These are phyloP conservation scores for Cordyceps fumosorosea DNA, from an alignment of 2,329 filamentous ascomycete species.

Conservation along the genomic window DNA sequence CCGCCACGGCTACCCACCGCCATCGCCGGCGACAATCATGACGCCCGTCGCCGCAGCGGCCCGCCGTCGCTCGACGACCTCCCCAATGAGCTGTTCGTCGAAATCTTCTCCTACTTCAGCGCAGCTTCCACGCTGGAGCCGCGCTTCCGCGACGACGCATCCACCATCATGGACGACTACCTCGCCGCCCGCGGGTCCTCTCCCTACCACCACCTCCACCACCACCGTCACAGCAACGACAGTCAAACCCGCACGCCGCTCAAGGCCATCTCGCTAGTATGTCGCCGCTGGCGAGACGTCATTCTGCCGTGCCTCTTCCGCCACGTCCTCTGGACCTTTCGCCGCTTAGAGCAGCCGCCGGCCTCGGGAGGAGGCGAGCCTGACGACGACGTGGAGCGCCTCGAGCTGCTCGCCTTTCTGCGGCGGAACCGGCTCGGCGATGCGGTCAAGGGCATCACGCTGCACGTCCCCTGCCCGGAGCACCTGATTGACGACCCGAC, in stretches of 20 bases:
- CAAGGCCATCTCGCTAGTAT: slow-evolving; percentile 51
- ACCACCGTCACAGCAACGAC: too few species aligned
- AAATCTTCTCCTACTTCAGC: slow-evolving; percentile 51
- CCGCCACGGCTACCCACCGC: neutral
- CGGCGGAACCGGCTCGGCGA: slow-evolving; percentile 29
- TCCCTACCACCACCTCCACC: neutral
- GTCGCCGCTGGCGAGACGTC: slow-evolving; percentile 44
- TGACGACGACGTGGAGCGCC: neutral
- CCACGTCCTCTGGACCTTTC: slow-evolving; percentile 39
- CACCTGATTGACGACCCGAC: slow-evolving; percentile 22
- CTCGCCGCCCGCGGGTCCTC: slow-evolving; percentile 21
- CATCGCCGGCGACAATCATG: neutral
- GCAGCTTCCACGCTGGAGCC: slow-evolving; percentile 39
- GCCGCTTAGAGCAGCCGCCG: slow-evolving; percentile 25
- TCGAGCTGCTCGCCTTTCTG: slow-evolving; percentile 32
- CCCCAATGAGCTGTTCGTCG: slow-evolving; percentile 54
- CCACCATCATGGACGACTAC: slow-evolving; percentile 38
- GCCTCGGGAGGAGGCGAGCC: neutral
- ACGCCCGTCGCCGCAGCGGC: neutral
- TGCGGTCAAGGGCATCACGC: slow-evolving; percentile 35
- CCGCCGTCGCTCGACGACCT: slow-evolving; percentile 30
- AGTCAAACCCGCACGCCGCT: slow-evolving; percentile 34
- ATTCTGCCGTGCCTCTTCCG: slow-evolving; percentile 52
- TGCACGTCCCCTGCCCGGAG: slow-evolving; percentile 30
- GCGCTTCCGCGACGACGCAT: slow-evolving; percentile 39